Evolutionary conservation across 2,329 filamentous ascomycete species (phyloP), one percentile per base, ranked within the genome.

Genomic region (Sporothrix euskadiensis): DNA sequence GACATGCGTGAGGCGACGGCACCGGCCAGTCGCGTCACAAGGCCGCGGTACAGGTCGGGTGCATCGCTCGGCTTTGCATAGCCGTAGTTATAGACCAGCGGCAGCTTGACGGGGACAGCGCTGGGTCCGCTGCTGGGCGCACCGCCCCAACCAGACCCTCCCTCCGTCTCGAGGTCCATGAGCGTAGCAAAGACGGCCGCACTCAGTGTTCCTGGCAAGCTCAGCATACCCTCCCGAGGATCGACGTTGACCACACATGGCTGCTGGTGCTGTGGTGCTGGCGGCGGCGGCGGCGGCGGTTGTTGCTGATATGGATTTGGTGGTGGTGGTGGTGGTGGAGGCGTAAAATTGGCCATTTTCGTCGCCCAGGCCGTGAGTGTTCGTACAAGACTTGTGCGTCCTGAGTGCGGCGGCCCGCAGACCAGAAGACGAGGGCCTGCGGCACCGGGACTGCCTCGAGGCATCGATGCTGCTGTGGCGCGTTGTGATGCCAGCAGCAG

Each of bases 101-200:
- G 96, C 78, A 97, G 86, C 84, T 98, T 98, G 71, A 97, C 93
- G 0, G 95, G 94, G 22, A 97, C 90, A 0, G 90, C 88, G 77
- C 92, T 96, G 0, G 96, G 94, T 0, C 95, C 96, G 76, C 92
- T 97, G 78, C 94, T 97, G 0, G 95, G 94, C 77, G 93, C 94
- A 77, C 88, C 93, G 10, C 96, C 96, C 90, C 94, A 98, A 26
- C 92, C 93, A 44, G 65, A 71, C 74, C 94, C 91, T 75, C 94
- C 91, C 78, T 95, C 92, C 1, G 86, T 85, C 78, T 88, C 87
- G 0, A 97, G 87, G 81, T 98, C 95, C 83, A 98, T 88, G 78
- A 97, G 88, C 0, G 92, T 94, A 10, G 92, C 92, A 79, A 97
- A 94, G 4, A 93, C 92, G n/a, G 92, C 91, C 0, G 94, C 93